Conservation (phyloP, 2,329 filamentous ascomycete species). For the Lomentospora prolificans region DNA sequence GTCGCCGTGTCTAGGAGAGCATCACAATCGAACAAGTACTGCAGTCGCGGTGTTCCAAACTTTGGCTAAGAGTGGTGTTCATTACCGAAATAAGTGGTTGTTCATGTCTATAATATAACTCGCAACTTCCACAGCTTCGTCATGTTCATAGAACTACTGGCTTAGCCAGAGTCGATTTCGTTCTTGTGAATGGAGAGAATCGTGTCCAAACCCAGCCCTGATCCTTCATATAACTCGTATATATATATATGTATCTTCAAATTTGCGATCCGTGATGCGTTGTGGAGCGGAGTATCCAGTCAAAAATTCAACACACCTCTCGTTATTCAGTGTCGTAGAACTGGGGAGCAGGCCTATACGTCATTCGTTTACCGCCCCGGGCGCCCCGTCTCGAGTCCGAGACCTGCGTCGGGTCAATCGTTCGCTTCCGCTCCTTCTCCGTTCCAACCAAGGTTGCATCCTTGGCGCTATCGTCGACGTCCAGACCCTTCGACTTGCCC, state of each 20-base stretch:
- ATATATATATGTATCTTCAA: background rate
- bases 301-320: background rate
- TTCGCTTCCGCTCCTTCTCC: conserved; percentile 23
- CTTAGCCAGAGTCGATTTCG: background rate
- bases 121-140: too few relatives aligned
- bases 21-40: too few relatives aligned
- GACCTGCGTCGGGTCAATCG: conserved; percentile 16
- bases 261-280: background rate
- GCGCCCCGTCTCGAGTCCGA: background rate
- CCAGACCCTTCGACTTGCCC: conserved; percentile 23
- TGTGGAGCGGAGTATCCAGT: too few relatives aligned
- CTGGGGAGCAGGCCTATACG: background rate
- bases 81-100: too few relatives aligned
- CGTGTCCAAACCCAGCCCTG: background rate
- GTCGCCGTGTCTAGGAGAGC: too few relatives aligned
- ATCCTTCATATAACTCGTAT: too few relatives aligned
- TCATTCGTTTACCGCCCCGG: background rate
- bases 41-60: too few relatives aligned
- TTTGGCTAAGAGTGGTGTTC: too few relatives aligned
- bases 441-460: conserved; percentile 30
- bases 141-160: background rate
- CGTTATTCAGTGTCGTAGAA: background rate
- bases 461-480: conserved; percentile 35
- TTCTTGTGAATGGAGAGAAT: background rate
- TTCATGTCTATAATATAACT: too few relatives aligned